Base-by-base conservation (phyloP, 331 rosid species). In the Acacia concinna region DNA sequence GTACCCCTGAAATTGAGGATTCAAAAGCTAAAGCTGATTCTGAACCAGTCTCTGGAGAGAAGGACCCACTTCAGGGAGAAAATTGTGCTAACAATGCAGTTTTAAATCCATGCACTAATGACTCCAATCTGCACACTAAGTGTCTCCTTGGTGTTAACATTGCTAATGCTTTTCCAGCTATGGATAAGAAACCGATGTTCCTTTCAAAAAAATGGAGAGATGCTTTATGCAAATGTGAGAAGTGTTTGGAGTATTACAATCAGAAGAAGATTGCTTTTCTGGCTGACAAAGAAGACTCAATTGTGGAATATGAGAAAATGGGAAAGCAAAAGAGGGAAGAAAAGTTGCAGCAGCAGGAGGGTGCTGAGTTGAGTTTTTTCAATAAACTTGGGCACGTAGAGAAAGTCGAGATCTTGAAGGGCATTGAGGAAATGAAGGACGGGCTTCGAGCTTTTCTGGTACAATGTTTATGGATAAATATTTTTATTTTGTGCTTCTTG, bases 351-450 rank as follows among this genome's bases (percentile, higher is more conserved):
- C 82, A 86, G 75, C 98, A 77, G 84, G 95, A 87, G 80, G 97
- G 92, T 57, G 97, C 92, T 20, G 97, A 91, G 85, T 72, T 86
- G 75, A 89, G 79, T 41, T 75, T 93, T 66, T 86, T 96, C 1
- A 85, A 86, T 86, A 91, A 88, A 25, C 89, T 91, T 64, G 96
- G 93, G 28, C 96, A 91, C 67, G 89, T 93, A 9, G 99, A 87
- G 91, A 96, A 96, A 79, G 92, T 96, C 54, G 99, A 93, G 90
- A 84, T 96, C 84, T 90, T 93, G 84, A 87, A 79, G 86, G 99
- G 98, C 68, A 96, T 96, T 75, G 97, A 93, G 57, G 99, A 96
- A 34, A 89, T 96, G 92, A 93, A 91, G 84, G 92, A 93, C 67
- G 99, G 92, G 85, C 87, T 96, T 85, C 94, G 84, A 40, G 32